Conservation (phyloP, 306 rosid species). For the Sicyos baderoa region DNA sequence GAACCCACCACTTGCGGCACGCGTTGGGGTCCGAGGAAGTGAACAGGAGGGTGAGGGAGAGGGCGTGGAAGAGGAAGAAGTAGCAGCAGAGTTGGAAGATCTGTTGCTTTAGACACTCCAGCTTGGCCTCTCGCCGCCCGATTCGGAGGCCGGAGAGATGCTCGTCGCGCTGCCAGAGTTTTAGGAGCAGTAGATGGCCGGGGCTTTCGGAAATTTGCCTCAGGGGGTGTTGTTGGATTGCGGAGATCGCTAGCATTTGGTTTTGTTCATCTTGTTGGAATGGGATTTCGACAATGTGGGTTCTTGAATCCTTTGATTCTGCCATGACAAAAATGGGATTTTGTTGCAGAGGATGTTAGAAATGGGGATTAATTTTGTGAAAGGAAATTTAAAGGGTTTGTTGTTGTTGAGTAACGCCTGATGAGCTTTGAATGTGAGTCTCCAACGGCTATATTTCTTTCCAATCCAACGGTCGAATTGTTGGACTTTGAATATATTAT, state of each 20-base stretch:
- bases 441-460: conserved; percentile 18
- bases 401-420: conserved; percentile 12
- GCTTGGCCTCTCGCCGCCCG: conserved; percentile 39
- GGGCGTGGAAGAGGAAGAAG: conserved; percentile 58
- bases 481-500: not conserved
- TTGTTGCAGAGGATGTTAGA: not conserved
- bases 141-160: conserved; percentile 46
- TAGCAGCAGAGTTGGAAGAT: conserved; percentile 61
- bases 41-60: conserved; percentile 58
- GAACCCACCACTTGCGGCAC: conserved; percentile 78
- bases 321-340: conserved; percentile 30
- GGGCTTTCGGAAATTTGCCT: conserved; percentile 65
- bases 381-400: conserved; percentile 5
- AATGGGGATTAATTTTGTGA: not conserved
- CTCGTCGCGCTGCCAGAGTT: conserved; percentile 87
- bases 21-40: conserved; percentile 36
- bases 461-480: conserved; percentile 10
- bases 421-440: not conserved
- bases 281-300: conserved; percentile 71
- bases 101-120: conserved; percentile 45
- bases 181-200: conserved; percentile 74
- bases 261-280: conserved; percentile 37
- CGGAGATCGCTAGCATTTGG: conserved; percentile 33
- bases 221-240: conserved; percentile 74
- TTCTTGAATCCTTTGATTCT: conserved; percentile 26